These are phyloP conservation scores for Eucalyptus albens DNA, from an alignment of 345 rosid species.

Conservation along the genomic window DNA sequence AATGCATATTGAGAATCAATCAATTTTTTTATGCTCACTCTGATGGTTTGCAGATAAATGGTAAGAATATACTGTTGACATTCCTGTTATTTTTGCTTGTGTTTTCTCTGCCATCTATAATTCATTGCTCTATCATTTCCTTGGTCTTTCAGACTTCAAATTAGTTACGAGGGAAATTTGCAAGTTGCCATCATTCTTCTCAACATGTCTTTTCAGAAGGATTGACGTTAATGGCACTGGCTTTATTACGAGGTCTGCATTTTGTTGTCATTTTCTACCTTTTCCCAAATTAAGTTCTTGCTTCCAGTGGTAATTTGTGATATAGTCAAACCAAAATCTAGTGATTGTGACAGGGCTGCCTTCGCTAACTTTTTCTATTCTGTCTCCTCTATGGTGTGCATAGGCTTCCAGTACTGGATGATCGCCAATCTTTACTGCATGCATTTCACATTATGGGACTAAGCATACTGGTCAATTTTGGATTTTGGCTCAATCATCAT, in stretches of 20 bases:
- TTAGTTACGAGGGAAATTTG: slow-evolving; percentile 60
- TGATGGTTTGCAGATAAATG: slow-evolving; percentile 52
- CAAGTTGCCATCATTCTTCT: slow-evolving; percentile 84
- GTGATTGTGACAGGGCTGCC: background rate
- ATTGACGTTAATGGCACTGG: slow-evolving; percentile 48
- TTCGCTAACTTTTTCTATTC: background rate
- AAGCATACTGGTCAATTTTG: background rate
- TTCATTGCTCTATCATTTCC: background rate
- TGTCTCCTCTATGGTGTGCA: background rate
- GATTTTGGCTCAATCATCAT: background rate
- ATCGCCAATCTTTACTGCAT: background rate
- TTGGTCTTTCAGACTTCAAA: slow-evolving; percentile 59
- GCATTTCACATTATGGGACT: background rate
- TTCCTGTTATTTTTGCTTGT: background rate
- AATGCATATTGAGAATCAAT: slow-evolving; percentile 40
- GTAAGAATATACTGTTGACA: slow-evolving; percentile 11
- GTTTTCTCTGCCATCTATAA: background rate
- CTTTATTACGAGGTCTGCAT: slow-evolving; percentile 58
- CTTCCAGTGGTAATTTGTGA: background rate
- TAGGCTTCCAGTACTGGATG: background rate
- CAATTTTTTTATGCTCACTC: slow-evolving; percentile 34
- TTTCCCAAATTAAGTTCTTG: background rate
- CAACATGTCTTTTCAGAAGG: slow-evolving; percentile 52
- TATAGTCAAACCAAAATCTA: background rate
- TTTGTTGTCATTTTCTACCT: background rate